Percentiles rank a stretch among this genome's conserved stretches.
phyloP scores from a whole-genome alignment of 805 yeast genomes.

The Pichia exigua region DNA sequence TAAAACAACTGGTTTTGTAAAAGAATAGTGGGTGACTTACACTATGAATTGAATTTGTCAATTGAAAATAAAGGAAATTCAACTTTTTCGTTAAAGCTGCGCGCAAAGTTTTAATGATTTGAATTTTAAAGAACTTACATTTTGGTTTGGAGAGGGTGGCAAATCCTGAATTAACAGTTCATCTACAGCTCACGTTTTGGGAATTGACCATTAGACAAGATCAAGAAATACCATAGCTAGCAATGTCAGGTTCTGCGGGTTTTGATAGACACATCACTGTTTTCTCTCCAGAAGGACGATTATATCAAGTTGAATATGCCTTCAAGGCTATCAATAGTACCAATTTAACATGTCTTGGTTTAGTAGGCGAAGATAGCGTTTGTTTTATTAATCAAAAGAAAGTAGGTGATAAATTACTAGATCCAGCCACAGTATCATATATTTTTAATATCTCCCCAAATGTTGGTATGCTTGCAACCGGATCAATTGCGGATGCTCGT shows the following conservation, averaged over 20 bases:
- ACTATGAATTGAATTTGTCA: not conserved
- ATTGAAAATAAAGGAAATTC: not conserved
- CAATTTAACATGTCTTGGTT: constrained; percentile 81
- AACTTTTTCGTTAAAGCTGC: not conserved
- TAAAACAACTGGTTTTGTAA: not conserved
- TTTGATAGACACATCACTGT: constrained; percentile 98
- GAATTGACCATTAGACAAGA: not conserved
- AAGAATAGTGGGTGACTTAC: not conserved
- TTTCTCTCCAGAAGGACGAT: constrained; percentile 96
- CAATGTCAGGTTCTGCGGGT: constrained; percentile 65
- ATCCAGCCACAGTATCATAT: constrained; percentile 79
- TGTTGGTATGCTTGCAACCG: constrained; percentile 88
- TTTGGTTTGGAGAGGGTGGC: not conserved
- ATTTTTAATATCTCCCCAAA: constrained; percentile 73
- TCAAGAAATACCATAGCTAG: not conserved
- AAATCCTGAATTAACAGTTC: not conserved
- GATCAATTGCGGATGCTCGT: constrained; percentile 94
- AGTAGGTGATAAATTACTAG: constrained; percentile 90
- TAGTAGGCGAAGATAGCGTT: constrained; percentile 78
- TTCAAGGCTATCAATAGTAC: constrained; percentile 88
- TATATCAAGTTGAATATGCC: constrained; percentile 93
- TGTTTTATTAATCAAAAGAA: constrained; percentile 92
- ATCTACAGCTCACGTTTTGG: not conserved
- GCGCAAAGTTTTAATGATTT: not conserved
- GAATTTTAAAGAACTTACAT: not conserved